Evolutionary conservation across 768 basidiomycete genomes (phyloP).

Genomic region (Psilocybe cubensis): DNA sequence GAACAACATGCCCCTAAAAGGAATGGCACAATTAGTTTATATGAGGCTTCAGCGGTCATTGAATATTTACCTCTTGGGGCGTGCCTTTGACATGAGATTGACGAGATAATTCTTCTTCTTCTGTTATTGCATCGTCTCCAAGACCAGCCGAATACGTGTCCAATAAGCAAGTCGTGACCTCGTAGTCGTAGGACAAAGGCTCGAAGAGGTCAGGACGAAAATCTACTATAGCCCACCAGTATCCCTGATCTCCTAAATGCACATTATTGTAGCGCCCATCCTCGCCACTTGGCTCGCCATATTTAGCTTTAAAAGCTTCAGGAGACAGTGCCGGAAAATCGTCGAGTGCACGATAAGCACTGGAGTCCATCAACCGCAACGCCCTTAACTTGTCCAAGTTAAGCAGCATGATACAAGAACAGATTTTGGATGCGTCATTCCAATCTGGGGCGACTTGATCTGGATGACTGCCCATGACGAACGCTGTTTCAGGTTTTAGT

Average conservation of each 20-base stretch:
- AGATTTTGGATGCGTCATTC: constrained; percentile 50
- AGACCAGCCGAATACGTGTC: constrained; percentile 48
- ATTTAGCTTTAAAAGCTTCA: constrained; percentile 46
- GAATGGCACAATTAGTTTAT: background rate
- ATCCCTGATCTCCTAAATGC: constrained; percentile 55
- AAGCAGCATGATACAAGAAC: constrained; percentile 58
- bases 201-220: constrained; percentile 43
- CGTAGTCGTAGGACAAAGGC: constrained; percentile 49
- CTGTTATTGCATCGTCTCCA: constrained; percentile 39
- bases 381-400: constrained; percentile 46
- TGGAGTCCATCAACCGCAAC: constrained; percentile 51
- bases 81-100: constrained; percentile 40
- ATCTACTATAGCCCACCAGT: constrained; percentile 58
- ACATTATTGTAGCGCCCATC: constrained; percentile 44
- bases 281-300: constrained; percentile 39
- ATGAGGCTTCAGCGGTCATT: background rate
- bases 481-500: constrained; percentile 36
- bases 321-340: constrained; percentile 39
- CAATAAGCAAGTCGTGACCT: constrained; percentile 51
- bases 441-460: constrained; percentile 42
- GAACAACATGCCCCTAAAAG: constrained; percentile 36
- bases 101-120: constrained; percentile 35
- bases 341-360: constrained; percentile 34
- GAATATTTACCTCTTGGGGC: constrained; percentile 37
- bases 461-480: constrained; percentile 49